Percentiles rank a stretch among this genome's conserved stretches.
Evolutionary conservation across 2,329 filamentous ascomycete species (phyloP).

Genomic region (Pseudopithomyces chartarum): DNA sequence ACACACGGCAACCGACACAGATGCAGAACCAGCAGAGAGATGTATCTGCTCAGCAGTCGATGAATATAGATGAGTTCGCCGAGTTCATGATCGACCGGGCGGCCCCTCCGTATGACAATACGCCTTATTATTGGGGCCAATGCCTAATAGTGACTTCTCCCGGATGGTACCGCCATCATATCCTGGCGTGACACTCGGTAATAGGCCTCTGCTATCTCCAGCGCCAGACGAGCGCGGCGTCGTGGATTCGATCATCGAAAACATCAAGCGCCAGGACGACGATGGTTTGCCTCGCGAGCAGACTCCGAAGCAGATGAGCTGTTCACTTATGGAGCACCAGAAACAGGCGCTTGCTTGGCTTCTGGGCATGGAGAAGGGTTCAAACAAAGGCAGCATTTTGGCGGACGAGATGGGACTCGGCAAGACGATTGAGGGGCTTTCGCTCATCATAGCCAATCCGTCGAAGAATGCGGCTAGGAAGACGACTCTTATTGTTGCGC

Average conservation of each 20-base stretch:
- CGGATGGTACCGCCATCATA: constrained; percentile 6
- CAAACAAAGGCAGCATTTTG: constrained; percentile 75
- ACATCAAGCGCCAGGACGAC: constrained; percentile 44
- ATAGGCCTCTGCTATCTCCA: constrained; percentile 16
- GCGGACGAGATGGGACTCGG: constrained; percentile 72
- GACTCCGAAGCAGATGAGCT: constrained; percentile 71
- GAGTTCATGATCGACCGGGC: constrained; percentile 30
- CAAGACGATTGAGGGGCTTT: constrained; percentile 82
- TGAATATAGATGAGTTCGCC: constrained; percentile 32
- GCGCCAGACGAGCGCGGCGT: constrained; percentile 21
- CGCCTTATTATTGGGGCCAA: constrained; percentile 12
- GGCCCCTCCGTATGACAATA: constrained; percentile 18
- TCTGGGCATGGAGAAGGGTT: constrained; percentile 72
- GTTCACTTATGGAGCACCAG: constrained; percentile 79
- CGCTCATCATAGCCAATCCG: constrained; percentile 73
- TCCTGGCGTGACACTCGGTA: constrained; percentile 13
- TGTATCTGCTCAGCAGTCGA: constrained; percentile 30
- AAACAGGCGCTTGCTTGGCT: constrained; percentile 79
- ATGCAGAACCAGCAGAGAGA: constrained; percentile 9
- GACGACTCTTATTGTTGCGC: constrained; percentile 83
- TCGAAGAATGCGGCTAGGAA: constrained; percentile 63
- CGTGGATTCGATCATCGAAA: constrained; percentile 38
- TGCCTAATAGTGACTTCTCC: constrained; percentile 4
- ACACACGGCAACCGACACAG: constrained; percentile 12
- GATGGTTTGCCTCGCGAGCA: constrained; percentile 58